Percentiles rank a stretch among this genome's conserved stretches.
These are phyloP conservation scores for Fusarium fujikuroi DNA, from an alignment of 2,329 filamentous ascomycete genomes.

Conservation along the genomic window DNA sequence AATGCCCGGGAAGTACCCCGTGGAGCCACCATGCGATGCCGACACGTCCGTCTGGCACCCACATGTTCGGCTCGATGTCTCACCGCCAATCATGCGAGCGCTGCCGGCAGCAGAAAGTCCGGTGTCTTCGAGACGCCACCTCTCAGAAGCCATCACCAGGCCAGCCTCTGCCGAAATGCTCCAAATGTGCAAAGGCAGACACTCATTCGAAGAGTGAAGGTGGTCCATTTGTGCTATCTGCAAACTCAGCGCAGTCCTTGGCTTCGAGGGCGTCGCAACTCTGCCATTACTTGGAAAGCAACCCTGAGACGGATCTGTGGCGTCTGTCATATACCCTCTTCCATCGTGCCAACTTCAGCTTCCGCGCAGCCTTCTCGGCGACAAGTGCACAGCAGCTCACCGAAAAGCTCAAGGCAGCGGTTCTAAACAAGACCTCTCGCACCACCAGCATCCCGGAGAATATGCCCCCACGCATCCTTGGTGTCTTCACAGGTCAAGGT, in stretches of 20 bases:
- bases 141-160: neutral
- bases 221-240: neutral
- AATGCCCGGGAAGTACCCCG: neutral
- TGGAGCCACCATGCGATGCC: neutral
- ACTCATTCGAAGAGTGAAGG: neutral
- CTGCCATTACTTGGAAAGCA: neutral
- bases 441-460: neutral
- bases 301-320: neutral
- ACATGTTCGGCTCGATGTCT: neutral
- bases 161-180: neutral
- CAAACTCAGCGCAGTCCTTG: neutral
- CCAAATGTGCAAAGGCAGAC: neutral
- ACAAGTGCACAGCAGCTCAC: neutral
- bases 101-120: neutral
- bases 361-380: neutral
- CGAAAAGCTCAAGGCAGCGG: neutral
- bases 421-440: slow-evolving; percentile 17
- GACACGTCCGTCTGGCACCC: neutral
- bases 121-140: neutral
- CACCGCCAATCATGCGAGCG: neutral
- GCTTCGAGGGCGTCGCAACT: neutral
- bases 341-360: neutral
- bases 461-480: neutral
- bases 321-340: neutral
- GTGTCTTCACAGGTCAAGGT: neutral